A percentile compares a stretch with the other conserved stretches of the same genome.
These are phyloP conservation scores for Chamaenerion angustifolium DNA, from an alignment of 345 rosid genomes.

Conservation along the genomic window DNA sequence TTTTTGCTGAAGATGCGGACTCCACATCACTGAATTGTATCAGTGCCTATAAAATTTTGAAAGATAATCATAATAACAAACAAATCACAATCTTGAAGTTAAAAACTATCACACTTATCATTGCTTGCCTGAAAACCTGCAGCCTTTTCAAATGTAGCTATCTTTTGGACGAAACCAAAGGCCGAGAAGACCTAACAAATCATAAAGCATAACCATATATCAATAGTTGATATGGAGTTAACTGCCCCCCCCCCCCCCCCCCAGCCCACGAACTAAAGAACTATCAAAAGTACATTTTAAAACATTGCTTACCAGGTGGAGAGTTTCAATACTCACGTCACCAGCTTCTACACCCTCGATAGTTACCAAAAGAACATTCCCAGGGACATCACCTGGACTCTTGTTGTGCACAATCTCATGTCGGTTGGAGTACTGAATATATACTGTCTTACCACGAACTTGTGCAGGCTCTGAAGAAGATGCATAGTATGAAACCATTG, in stretches of 20 bases:
- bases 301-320: conserved; percentile 55
- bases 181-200: conserved; percentile 87
- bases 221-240: conserved; percentile 7
- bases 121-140: conserved; percentile 85
- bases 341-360: conserved; percentile 94
- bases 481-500: conserved; percentile 93
- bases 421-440: conserved; percentile 88
- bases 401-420: conserved; percentile 94
- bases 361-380: conserved; percentile 83
- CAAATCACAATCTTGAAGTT: conserved; percentile 2
- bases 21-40: conserved; percentile 86
- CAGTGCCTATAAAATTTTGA: conserved; percentile 47
- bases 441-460: conserved; percentile 85
- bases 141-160: conserved; percentile 94
- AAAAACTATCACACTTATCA: neutral
- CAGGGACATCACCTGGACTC: conserved; percentile 95
- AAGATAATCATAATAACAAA: neutral
- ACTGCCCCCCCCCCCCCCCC: neutral
- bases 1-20: conserved; percentile 75
- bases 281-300: conserved; percentile 12
- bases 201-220: conserved; percentile 5
- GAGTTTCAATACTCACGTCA: conserved; percentile 81
- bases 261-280: neutral
- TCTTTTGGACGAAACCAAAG: conserved; percentile 94
- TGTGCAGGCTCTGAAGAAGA: conserved; percentile 97